These are phyloP conservation scores for Ceratocystiopsis brevicomis DNA, from an alignment of 2,329 filamentous ascomycete genomes.

Conservation along the genomic window DNA sequence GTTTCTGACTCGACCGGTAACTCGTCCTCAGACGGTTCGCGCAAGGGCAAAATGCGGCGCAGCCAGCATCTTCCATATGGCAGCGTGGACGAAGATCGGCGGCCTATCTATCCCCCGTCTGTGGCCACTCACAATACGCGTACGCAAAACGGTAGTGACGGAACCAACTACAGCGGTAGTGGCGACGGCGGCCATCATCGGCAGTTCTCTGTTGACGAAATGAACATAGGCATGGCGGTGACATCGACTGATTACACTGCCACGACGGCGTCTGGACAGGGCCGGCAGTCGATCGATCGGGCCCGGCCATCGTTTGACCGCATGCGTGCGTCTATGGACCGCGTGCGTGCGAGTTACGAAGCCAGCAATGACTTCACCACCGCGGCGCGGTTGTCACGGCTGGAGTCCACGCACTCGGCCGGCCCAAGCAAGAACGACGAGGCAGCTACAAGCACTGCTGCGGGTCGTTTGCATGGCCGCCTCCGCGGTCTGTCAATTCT, in stretches of 20 bases:
- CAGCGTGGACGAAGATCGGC: conserved; percentile 66
- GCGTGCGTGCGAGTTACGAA: conserved; percentile 67
- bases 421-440: not conserved
- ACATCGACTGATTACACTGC: conserved; percentile 6
- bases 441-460: not conserved
- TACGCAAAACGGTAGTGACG: conserved; percentile 84
- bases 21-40: conserved; percentile 37
- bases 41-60: conserved; percentile 21
- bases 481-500: conserved; percentile 14
- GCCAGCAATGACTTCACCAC: conserved; percentile 80
- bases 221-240: conserved; percentile 40
- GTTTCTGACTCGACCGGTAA: conserved; percentile 4
- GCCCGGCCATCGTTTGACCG: conserved; percentile 75
- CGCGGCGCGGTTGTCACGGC: conserved; percentile 62
- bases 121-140: conserved; percentile 66
- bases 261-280: not conserved
- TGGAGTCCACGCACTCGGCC: conserved; percentile 54
- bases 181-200: conserved; percentile 3
- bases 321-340: conserved; percentile 72
- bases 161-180: conserved; percentile 49
- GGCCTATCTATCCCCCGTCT: conserved; percentile 86
- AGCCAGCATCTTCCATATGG: conserved; percentile 29
- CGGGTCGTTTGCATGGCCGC: conserved; percentile 9
- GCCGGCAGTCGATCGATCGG: conserved; percentile 38
- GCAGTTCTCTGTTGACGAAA: conserved; percentile 28